phyloP scores from a whole-genome alignment of 176 grass and related monocot genomes.

The Carex myosuroides region DNA sequence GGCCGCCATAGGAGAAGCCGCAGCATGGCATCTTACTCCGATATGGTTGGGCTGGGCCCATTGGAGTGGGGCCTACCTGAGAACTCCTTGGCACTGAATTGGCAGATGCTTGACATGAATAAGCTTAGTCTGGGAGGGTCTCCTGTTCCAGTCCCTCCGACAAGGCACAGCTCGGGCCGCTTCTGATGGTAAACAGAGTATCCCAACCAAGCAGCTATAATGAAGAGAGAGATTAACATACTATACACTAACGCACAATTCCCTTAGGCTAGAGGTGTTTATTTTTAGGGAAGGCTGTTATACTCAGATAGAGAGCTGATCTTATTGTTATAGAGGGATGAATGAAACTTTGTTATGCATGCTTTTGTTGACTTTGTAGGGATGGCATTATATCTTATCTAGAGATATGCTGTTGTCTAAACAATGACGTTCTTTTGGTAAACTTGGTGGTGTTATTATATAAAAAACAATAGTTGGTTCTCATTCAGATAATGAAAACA shows the following conservation, averaged over 20 bases:
- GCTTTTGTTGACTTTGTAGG: background rate
- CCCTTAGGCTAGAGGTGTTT: background rate
- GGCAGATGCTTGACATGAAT: constrained; percentile 75
- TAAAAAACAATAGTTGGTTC: background rate
- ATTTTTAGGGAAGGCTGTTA: constrained; percentile 1
- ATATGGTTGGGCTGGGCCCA: background rate
- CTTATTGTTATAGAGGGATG: background rate
- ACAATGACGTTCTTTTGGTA: background rate
- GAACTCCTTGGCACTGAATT: constrained; percentile 22
- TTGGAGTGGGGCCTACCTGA: constrained; percentile 18
- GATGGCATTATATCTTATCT: background rate
- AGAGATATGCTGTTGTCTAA: background rate
- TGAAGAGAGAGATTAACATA: constrained; percentile 5
- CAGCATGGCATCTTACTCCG: constrained; percentile 54
- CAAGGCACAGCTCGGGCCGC: constrained; percentile 20
- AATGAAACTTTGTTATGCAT: background rate
- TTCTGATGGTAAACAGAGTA: background rate
- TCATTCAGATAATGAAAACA: background rate
- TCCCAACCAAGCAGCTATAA: too few species aligned
- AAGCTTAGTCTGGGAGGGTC: constrained; percentile 55
- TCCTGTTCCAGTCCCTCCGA: background rate
- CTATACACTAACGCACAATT: background rate
- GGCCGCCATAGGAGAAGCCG: constrained; percentile 67
- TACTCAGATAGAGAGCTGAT: constrained; percentile 21
- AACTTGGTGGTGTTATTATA: background rate